Base-by-base conservation (phyloP, 169 alveolate genomes). In the Cytauxzoon felis region DNA sequence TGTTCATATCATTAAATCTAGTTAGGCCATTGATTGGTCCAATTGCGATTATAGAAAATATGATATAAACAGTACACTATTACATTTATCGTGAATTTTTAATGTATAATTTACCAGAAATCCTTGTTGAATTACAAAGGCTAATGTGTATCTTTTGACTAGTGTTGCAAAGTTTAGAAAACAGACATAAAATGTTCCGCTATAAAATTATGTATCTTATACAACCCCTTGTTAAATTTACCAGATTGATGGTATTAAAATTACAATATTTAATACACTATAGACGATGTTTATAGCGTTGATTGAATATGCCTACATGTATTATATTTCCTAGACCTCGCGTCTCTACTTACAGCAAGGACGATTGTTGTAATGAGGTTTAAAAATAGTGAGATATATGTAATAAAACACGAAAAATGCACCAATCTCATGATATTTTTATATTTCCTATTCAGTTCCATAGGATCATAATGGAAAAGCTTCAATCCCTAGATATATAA, bases 1-100 rank as follows among this genome's bases (percentile, higher is more conserved):
- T 45, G 9, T 33, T 62, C 62, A 29, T 27, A 43, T 62, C 29
- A 1, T 23, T 6, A 30, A 62, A 48, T 53, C 52, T 62, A 51
- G 73, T 48, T 18, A 62, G 52, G 2, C 73, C 73, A 23, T 62
- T 62, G 1, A 62, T 21, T 11, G 73, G 73, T 30, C 73, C 73
- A 29, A 36, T 63, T 47, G 64, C 73, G 5, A 62, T 36, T 5
- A 49, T 32, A 11, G 73, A 61, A n/a, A 62, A 21, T 2, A 29
- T 2, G 0, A 62, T 9, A 48, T 62, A 62, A 18, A 62, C 54
- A 13, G 21, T 13, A 11, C 73, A 62, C 73, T 62, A 63, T 2
- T 32, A 4, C 40, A 42, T 16, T 21, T 5, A 5, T 24, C 23
- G 2, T 13, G 24, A 3, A 53, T 4, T n/a, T 23, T 62, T 18